Evolutionary conservation across 257 asterid species (phyloP), one percentile per base, ranked within the genome.

Genomic region (Fraxinus americana): DNA sequence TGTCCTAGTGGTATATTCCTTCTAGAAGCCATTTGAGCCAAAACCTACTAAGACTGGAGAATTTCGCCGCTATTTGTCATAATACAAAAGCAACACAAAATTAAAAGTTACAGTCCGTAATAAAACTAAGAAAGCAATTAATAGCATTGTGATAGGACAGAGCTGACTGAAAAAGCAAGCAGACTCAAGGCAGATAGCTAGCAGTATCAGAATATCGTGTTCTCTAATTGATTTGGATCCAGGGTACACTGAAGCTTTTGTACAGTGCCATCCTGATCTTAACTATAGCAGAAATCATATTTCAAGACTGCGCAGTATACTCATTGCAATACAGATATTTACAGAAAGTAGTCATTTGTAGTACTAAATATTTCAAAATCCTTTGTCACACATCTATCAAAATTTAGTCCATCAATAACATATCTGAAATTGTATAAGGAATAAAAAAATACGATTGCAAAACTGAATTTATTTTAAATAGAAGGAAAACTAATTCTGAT

Each of bases 21-120:
- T 77, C 97, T 86, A 27, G 97, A 83, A 59, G 75, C 91, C 98
- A 94, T 91, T 41, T 71, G 70, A 35, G 59, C 80, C 69, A 73
- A 21, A 74, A 74, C 50, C 54, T 41, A 67, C 38, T 30, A 74
- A 43, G 50, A 75, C 66, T 52, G 75, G 67, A 79, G 36, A 27
- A 66, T 34, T 52, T 13, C 41, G 38, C 19, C 63, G 72, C 39
- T 45, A 5, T 70, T 21, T 68, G 9, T 10, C 54, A 65, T 17
- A 35, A 52, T 34, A 67, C 11, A 71, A 69, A 75, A 32, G 76
- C 32, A 35, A 39, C 43, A 71, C 19, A 25, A 54, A n/a, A 63
- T 8, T 27, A 23, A 35, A 63, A 29, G 67, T 21, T 23, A 12
- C 14, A 8, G 17, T 63, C 14, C 36, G 3, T 10, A n/a, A 71